Conservation (phyloP, 768 basidiomycete genomes). For the Podaxis mareebaensis region DNA sequence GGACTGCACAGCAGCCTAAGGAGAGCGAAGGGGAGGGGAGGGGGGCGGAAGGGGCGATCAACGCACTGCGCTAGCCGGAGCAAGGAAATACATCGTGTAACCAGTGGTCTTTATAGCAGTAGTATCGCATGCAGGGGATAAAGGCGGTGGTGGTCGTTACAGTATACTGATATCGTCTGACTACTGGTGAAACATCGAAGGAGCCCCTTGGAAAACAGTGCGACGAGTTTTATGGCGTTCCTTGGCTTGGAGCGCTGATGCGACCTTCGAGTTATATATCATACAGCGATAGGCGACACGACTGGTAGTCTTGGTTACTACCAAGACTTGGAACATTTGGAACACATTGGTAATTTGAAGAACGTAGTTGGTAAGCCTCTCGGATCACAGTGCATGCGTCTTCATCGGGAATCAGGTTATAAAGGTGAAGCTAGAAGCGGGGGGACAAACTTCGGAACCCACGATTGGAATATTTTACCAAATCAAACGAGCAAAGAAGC, state of each 20-base stretch:
- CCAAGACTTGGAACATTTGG: neutral
- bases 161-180: neutral
- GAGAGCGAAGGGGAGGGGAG: neutral
- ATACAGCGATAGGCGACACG: too few species aligned
- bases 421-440: too few species aligned
- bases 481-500: too few species aligned
- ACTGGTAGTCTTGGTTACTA: too few species aligned
- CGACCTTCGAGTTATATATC: too few species aligned
- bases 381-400: too few species aligned
- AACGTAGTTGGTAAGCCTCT: neutral
- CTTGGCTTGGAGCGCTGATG: neutral
- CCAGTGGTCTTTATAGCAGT: neutral
- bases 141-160: neutral
- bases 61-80: slow-evolving; percentile 11
- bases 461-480: too few species aligned
- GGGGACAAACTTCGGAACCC: too few species aligned
- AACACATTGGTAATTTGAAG: neutral
- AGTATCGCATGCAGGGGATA: neutral
- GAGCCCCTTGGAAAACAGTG: neutral
- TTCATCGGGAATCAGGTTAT: too few species aligned
- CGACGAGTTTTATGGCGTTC: neutral
- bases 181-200: neutral
- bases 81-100: neutral
- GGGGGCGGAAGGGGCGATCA: slow-evolving; percentile 2
- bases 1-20: slow-evolving; percentile 4